Percentiles rank a stretch among this genome's conserved stretches.
phyloP scores from a whole-genome alignment of 768 basidiomycete genomes.

The Boletus eberwhitei region DNA sequence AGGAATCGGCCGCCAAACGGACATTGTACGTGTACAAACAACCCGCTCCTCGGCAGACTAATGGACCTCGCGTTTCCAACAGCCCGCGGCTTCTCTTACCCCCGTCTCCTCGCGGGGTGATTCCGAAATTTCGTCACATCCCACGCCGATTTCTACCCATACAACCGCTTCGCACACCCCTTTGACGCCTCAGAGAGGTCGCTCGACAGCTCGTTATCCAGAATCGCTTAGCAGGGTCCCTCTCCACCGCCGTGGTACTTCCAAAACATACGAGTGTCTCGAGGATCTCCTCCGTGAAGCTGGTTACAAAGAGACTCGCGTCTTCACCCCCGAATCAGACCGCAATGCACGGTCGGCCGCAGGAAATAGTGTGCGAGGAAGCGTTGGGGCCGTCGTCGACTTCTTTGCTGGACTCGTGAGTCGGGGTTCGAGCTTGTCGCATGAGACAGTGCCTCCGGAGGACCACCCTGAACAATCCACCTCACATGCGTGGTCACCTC shows the following conservation, averaged over 20 bases:
- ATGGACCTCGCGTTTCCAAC: slow-evolving; percentile 8
- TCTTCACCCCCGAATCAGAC: slow-evolving; percentile 84
- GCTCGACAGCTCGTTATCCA: slow-evolving; percentile 50
- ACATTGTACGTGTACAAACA: slow-evolving; percentile 14
- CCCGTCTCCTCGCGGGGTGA: slow-evolving; percentile 7
- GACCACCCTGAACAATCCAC: slow-evolving; percentile 1
- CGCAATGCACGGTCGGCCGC: slow-evolving; percentile 34
- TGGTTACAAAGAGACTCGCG: slow-evolving; percentile 88
- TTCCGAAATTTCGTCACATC: slow-evolving; percentile 4
- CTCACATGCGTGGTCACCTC: slow-evolving; percentile 16
- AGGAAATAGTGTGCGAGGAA: slow-evolving; percentile 40
- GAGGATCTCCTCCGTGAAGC: slow-evolving; percentile 85
- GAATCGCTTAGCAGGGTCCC: slow-evolving; percentile 64
- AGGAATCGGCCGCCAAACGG: slow-evolving; percentile 12
- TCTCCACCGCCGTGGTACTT: slow-evolving; percentile 73
- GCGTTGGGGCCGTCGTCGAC: slow-evolving; percentile 55
- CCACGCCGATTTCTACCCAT: slow-evolving; percentile 5
- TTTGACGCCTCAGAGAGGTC: slow-evolving; percentile 41
- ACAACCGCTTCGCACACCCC: slow-evolving; percentile 27
- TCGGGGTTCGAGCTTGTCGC: slow-evolving; percentile 20
- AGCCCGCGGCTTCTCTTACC: slow-evolving; percentile 10
- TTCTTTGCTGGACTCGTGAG: slow-evolving; percentile 62
- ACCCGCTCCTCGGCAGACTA: neutral
- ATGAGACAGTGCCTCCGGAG: slow-evolving; percentile 14
- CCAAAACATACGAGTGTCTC: slow-evolving; percentile 76